Evolutionary conservation across 2,329 filamentous ascomycete species (phyloP), one percentile per base, ranked within the genome.

Genomic region (Elsinoe ampelina): DNA sequence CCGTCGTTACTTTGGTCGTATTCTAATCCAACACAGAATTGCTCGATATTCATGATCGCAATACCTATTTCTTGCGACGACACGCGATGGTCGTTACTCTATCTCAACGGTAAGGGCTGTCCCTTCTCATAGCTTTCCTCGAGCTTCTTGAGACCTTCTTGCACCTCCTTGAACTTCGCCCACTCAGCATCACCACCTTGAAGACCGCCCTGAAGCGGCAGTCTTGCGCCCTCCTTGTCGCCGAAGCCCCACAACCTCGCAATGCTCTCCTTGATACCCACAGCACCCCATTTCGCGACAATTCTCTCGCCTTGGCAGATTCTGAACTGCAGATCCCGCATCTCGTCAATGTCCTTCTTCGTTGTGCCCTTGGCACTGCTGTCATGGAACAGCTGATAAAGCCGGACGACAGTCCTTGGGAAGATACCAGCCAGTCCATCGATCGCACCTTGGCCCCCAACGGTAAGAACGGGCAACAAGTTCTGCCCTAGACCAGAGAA

Each of bases 401-500:
- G 72, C 17, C 74, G 70, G 35, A 83, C 79, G 0, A 86, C 74
- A 0, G 80, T 77, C 64, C 80, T 80, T 13, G 83, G 83, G 67
- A 83, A 86, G 70, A 84, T 78, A 11, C 79, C 81, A 1, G 83
- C 82, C 19, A 85, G 73, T 13, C 82, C 84, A 60, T 86, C 84
- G 58, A 86, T 85, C 20, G 82, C 81, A 13, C 83, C 83, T 5
- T 79, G 81, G 13, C 80, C 81, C 47, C 82, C 82, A 58, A 86
- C 78, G 35, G 79, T 71, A 1, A 86, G 74, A 13, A 84, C 77
- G 1, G 82, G 81, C 2, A 83, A 75, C 2, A 85, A 74, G 65
- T 85, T 83, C 66, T 86, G 83, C 2, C 83, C 83, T 1, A 85
- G 75, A 0, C 83, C 83, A 2, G 81, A 83, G 71, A 80, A 86